Evolutionary conservation across 768 basidiomycete genomes (phyloP).

Genomic region (Kwoniella mangroviensis): DNA sequence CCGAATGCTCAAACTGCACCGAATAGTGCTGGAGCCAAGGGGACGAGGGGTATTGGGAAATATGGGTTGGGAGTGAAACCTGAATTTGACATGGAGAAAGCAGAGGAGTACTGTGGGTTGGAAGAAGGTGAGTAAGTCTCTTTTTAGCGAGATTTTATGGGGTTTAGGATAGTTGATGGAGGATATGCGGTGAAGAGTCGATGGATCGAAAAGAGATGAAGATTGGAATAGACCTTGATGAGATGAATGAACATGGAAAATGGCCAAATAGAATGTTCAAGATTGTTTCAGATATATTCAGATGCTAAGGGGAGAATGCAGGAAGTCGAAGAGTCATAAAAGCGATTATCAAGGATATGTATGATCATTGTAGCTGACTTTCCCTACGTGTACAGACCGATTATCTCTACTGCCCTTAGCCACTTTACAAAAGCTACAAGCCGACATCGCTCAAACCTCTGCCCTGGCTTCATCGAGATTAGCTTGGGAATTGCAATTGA

Average conservation of each 20-base stretch:
- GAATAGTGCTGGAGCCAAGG: constrained; percentile 25
- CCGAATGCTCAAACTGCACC: constrained; percentile 55
- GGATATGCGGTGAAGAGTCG: too few species aligned
- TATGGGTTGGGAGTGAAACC: constrained; percentile 76
- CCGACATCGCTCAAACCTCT: constrained; percentile 73
- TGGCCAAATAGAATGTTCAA: too few species aligned
- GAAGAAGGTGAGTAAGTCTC: constrained; percentile 65
- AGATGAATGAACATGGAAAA: too few species aligned
- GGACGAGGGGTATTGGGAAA: constrained; percentile 22
- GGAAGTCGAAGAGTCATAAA: background rate
- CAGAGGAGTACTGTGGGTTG: constrained; percentile 69
- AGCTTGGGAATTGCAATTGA: constrained; percentile 77
- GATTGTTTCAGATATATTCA: background rate
- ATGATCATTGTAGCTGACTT: background rate
- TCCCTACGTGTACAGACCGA: constrained; percentile 63
- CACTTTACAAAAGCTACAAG: constrained; percentile 69
- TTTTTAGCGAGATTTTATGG: too few species aligned
- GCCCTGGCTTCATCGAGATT: constrained; percentile 74
- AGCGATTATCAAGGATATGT: background rate
- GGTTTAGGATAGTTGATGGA: too few species aligned
- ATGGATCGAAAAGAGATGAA: too few species aligned
- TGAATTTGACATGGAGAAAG: constrained; percentile 69
- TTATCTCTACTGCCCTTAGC: constrained; percentile 72
- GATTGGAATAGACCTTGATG: too few species aligned
- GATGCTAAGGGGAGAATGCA: background rate